A percentile compares a stretch with the other conserved stretches of the same genome.
These are phyloP conservation scores for Leccinum subgranulosum DNA, from an alignment of 768 basidiomycete genomes.

Conservation along the genomic window DNA sequence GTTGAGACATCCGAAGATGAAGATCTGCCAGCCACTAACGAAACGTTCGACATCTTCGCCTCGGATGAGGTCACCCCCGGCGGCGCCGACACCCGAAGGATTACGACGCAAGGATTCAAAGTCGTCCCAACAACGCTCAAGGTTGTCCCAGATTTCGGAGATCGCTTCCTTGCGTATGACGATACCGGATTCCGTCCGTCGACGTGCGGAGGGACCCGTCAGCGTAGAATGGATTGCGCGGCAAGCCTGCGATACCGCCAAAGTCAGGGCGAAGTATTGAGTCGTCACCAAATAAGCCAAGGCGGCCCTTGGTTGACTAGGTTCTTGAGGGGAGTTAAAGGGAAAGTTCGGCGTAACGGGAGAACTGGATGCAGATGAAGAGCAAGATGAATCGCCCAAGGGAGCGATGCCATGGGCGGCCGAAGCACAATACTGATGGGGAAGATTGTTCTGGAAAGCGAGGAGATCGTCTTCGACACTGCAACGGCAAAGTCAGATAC, in stretches of 20 bases:
- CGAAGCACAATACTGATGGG: constrained; percentile 36
- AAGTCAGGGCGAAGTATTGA: constrained; percentile 63
- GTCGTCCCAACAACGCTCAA: constrained; percentile 82
- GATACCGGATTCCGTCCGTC: constrained; percentile 47
- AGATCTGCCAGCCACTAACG: constrained; percentile 87
- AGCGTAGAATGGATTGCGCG: constrained; percentile 74
- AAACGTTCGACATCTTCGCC: constrained; percentile 61
- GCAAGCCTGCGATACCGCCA: constrained; percentile 74
- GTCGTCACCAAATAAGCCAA: constrained; percentile 52
- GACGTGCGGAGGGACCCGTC: constrained; percentile 75
- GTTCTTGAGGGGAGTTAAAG: constrained; percentile 21
- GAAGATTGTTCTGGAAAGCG: constrained; percentile 64
- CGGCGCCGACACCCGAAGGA: constrained; percentile 39
- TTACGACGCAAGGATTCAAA: constrained; percentile 62
- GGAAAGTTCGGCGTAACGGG: constrained; percentile 23
- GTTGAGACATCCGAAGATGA: constrained; percentile 90
- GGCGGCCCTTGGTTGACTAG: constrained; percentile 32
- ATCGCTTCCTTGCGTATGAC: constrained; percentile 61
- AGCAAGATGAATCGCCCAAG: constrained; percentile 32
- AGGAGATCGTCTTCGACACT: constrained; percentile 77
- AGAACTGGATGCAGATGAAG: constrained; percentile 30
- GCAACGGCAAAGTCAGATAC: constrained; percentile 5
- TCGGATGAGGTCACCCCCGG: constrained; percentile 34
- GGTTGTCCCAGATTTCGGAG: constrained; percentile 78
- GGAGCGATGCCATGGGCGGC: constrained; percentile 29